These are phyloP conservation scores for Calonectria montana DNA, from an alignment of 2,329 filamentous ascomycete species.

Conservation along the genomic window DNA sequence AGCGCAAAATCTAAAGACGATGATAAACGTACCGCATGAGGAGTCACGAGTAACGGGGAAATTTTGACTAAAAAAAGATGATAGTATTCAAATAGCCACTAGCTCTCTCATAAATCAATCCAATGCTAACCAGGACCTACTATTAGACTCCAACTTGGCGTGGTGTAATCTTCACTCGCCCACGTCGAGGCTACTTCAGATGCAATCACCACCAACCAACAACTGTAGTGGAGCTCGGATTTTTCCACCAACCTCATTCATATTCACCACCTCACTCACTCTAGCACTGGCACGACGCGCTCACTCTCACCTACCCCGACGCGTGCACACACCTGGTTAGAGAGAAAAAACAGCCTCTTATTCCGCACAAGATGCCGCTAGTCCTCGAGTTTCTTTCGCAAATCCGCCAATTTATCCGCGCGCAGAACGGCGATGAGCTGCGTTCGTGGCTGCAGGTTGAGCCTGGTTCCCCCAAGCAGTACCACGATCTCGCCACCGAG, in stretches of 20 bases:
- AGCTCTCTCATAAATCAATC: too few species aligned
- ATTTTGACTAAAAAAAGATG: not conserved
- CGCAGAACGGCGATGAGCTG: conserved; percentile 73
- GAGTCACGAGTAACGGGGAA: not conserved
- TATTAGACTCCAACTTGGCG: not conserved
- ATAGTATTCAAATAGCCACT: not conserved
- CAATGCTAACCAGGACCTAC: not conserved
- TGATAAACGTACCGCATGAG: too few species aligned
- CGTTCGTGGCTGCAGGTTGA: conserved; percentile 81
- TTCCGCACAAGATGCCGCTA: conserved; percentile 64
- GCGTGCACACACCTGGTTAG: not conserved
- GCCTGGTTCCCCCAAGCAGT: conserved; percentile 74
- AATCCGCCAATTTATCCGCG: conserved; percentile 67
- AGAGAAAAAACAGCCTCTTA: not conserved
- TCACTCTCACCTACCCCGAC: not conserved
- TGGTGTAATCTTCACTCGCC: not conserved
- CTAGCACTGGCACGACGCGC: not conserved
- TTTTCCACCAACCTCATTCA: conserved; percentile 19
- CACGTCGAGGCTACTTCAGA: not conserved
- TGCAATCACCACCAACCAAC: not conserved
- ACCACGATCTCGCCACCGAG: conserved; percentile 75
- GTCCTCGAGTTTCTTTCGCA: conserved; percentile 75
- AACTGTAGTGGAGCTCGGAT: conserved; percentile 33
- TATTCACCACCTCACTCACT: conserved; percentile 24
- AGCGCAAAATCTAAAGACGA: too few species aligned